Conservation (phyloP, 805 yeast species). For the Jamesozyma jinghongensis region DNA sequence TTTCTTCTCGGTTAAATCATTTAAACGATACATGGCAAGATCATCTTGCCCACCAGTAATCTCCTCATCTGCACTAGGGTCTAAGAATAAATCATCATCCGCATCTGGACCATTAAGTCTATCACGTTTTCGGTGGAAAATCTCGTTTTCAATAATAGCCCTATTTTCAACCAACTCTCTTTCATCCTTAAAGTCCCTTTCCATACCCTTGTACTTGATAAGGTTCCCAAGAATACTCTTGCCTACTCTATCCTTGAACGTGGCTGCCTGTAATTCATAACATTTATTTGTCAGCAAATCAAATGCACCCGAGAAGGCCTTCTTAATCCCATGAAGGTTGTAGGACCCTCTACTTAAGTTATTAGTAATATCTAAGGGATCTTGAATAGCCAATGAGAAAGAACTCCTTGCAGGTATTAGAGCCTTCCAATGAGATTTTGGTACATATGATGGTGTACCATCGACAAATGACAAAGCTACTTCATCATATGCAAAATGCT, state of each 20-base stretch:
- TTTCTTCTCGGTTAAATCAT: slow-evolving; percentile 14
- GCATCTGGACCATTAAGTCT: slow-evolving; percentile 13
- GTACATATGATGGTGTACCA: slow-evolving; percentile 50
- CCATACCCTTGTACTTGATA: slow-evolving; percentile 63
- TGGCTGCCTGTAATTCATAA: slow-evolving; percentile 56
- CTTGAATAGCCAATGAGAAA: slow-evolving; percentile 69
- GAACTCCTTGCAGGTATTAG: slow-evolving; percentile 35
- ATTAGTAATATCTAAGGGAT: slow-evolving; percentile 75
- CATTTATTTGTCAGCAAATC: slow-evolving; percentile 67
- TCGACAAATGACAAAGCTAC: slow-evolving; percentile 55
- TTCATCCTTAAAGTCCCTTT: slow-evolving; percentile 71
- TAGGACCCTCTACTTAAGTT: slow-evolving; percentile 80
- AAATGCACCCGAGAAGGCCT: slow-evolving; percentile 83
- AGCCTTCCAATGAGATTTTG: slow-evolving; percentile 46
- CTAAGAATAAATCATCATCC: slow-evolving; percentile 15
- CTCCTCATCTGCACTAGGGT: slow-evolving; percentile 19
- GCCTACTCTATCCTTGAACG: slow-evolving; percentile 60
- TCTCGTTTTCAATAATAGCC: slow-evolving; percentile 37
- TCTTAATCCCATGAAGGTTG: slow-evolving; percentile 67
- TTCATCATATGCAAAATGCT: slow-evolving; percentile 75
- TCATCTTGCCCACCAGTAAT: slow-evolving; percentile 15
- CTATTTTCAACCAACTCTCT: slow-evolving; percentile 52
- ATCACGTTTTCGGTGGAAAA: slow-evolving; percentile 15
- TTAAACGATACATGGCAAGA: slow-evolving; percentile 14
- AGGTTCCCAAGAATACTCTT: slow-evolving; percentile 73